These are phyloP conservation scores for Hydnum rufescens DNA, from an alignment of 768 basidiomycete genomes.

Conservation along the genomic window DNA sequence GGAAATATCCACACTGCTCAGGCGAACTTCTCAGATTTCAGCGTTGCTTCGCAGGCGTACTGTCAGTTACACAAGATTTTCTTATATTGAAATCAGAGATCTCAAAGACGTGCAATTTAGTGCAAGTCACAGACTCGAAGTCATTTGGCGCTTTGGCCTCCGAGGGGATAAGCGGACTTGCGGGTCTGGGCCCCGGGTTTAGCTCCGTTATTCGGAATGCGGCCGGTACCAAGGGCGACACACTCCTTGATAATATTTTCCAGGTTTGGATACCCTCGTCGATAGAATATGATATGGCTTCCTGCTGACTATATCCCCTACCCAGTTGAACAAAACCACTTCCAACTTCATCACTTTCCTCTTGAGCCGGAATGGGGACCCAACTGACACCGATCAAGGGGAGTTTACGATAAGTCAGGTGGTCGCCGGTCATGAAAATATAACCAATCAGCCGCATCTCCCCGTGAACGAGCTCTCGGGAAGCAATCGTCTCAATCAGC, in stretches of 20 bases:
- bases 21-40: neutral
- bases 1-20: neutral
- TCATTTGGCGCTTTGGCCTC: neutral
- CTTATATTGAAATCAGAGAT: neutral
- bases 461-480: slow-evolving; percentile 24
- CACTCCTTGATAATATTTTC: slow-evolving; percentile 46
- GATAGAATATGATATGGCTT: neutral
- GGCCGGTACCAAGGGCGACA: slow-evolving; percentile 29
- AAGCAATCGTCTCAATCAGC: slow-evolving; percentile 34
- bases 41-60: neutral
- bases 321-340: slow-evolving; percentile 28
- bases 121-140: neutral
- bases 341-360: slow-evolving; percentile 50
- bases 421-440: slow-evolving; percentile 38
- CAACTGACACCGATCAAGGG: slow-evolving; percentile 31
- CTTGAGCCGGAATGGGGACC: slow-evolving; percentile 39
- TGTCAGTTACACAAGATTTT: neutral
- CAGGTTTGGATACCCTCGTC: neutral
- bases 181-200: slow-evolving; percentile 1
- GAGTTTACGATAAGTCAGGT: slow-evolving; percentile 52
- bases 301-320: neutral
- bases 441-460: slow-evolving; percentile 42
- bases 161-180: neutral
- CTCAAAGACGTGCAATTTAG: neutral
- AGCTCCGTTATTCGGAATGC: neutral